Percentiles rank a stretch among this genome's conserved stretches.
Evolutionary conservation across 148 eudicot species (phyloP).

Genomic region (Pharnaceum exiguum): DNA sequence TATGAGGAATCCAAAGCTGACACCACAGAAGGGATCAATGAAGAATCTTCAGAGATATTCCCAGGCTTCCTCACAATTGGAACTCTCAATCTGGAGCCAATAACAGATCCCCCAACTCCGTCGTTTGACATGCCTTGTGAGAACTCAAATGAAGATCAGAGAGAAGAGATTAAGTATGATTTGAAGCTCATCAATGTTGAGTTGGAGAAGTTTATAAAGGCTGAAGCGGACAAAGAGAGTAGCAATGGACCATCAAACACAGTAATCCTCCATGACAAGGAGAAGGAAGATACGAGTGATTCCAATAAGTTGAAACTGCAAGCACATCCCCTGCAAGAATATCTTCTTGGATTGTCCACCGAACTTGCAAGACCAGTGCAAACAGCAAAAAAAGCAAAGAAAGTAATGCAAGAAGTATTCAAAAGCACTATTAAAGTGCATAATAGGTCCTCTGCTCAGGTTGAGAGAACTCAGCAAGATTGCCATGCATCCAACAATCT

Average conservation of each 20-base stretch:
- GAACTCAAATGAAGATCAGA: conserved; percentile 26
- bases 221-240: conserved; percentile 33
- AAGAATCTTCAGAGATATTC: conserved; percentile 32
- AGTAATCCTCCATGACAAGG: conserved; percentile 33
- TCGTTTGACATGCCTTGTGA: conserved; percentile 35
- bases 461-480: conserved; percentile 13
- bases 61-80: conserved; percentile 73
- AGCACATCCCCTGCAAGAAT: conserved; percentile 55
- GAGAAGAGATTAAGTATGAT: conserved; percentile 39
- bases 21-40: conserved; percentile 16
- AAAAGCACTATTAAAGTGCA: conserved; percentile 12
- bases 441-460: conserved; percentile 1
- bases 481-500: conserved; percentile 15
- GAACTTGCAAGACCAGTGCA: conserved; percentile 23
- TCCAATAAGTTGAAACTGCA: conserved; percentile 16
- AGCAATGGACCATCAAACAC: conserved; percentile 38
- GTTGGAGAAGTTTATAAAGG: conserved; percentile 53
- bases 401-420: conserved; percentile 35
- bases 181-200: conserved; percentile 51
- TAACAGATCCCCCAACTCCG: conserved; percentile 55
- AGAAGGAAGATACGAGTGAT: conserved; percentile 24
- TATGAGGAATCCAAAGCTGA: conserved; percentile 3
- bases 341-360: conserved; percentile 47
- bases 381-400: conserved; percentile 27
- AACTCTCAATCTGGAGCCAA: conserved; percentile 55